Evolutionary conservation across 768 basidiomycete species (phyloP).

Genomic region (Lactarius psammicola): DNA sequence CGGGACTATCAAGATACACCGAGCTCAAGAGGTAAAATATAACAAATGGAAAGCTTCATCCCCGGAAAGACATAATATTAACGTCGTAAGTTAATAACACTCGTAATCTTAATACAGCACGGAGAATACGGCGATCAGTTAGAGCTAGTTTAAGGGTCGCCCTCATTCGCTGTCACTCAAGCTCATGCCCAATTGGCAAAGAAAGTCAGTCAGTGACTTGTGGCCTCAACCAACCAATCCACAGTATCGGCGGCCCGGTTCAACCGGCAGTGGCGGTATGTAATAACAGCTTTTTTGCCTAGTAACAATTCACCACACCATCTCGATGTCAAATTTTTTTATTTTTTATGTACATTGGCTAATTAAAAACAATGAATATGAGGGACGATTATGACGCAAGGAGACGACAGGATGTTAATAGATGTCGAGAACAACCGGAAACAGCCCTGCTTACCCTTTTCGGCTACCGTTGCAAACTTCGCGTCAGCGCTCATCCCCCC

Average conservation of each 20-base stretch:
- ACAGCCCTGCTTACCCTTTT: conserved; percentile 10
- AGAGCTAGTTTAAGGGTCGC: too few relatives aligned
- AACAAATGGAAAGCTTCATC: neutral
- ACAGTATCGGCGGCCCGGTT: neutral
- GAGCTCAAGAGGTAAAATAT: neutral
- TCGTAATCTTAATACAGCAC: neutral
- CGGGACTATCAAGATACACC: neutral
- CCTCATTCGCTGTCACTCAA: neutral
- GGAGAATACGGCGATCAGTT: too few relatives aligned
- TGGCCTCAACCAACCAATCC: neutral
- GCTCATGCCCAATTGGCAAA: neutral
- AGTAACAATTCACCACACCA: neutral
- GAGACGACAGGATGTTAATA: neutral
- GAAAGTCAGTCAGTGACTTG: neutral
- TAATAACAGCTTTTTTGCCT: neutral
- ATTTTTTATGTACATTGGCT: too few relatives aligned
- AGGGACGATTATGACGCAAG: neutral
- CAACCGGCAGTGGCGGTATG: neutral
- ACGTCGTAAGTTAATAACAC: neutral
- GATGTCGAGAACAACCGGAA: conserved; percentile 13
- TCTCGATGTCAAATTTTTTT: neutral
- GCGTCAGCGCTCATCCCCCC: conserved; percentile 16
- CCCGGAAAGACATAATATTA: neutral
- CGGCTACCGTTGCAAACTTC: conserved; percentile 14
- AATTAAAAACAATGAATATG: neutral